A percentile compares a stretch with the other conserved stretches of the same genome.
Conservation (phyloP, 2,329 filamentous ascomycete species). For the Fusarium haematococcum region DNA sequence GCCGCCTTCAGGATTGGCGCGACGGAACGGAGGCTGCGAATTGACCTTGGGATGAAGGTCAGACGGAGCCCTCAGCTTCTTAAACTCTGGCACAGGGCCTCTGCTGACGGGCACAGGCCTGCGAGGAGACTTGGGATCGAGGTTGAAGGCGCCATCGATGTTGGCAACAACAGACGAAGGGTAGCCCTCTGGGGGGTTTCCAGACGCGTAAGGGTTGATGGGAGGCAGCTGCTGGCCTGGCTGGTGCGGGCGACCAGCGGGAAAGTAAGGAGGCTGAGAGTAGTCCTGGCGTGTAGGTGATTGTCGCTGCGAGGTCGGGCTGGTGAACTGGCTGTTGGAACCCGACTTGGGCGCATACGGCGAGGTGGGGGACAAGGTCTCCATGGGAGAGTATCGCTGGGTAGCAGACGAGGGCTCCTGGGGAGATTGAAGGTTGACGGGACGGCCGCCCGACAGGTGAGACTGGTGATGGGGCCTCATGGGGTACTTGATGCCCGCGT, state of each 20-base stretch:
- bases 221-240: conserved; percentile 76
- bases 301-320: conserved; percentile 71
- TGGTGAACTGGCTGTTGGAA: conserved; percentile 66
- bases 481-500: conserved; percentile 87
- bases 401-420: conserved; percentile 81
- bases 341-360: conserved; percentile 78
- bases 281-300: conserved; percentile 82
- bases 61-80: conserved; percentile 76
- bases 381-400: conserved; percentile 97
- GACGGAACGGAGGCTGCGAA: conserved; percentile 86
- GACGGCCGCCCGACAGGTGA: conserved; percentile 67
- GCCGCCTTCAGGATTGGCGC: conserved; percentile 95
- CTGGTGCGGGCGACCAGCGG: conserved; percentile 55
- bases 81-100: conserved; percentile 88
- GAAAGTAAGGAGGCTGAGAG: conserved; percentile 69
- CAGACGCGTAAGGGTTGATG: conserved; percentile 75
- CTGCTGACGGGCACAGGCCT: conserved; percentile 64
- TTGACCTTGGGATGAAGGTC: conserved; percentile 89
- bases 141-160: conserved; percentile 73
- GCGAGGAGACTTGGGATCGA: conserved; percentile 69
- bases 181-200: conserved; percentile 72
- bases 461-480: conserved; percentile 83
- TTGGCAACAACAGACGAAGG: conserved; percentile 78
- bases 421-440: conserved; percentile 76
- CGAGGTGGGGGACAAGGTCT: conserved; percentile 82